Evolutionary conservation across 306 rosid species (phyloP), one percentile per base, ranked within the genome.

Genomic region (Castanea sativa): DNA sequence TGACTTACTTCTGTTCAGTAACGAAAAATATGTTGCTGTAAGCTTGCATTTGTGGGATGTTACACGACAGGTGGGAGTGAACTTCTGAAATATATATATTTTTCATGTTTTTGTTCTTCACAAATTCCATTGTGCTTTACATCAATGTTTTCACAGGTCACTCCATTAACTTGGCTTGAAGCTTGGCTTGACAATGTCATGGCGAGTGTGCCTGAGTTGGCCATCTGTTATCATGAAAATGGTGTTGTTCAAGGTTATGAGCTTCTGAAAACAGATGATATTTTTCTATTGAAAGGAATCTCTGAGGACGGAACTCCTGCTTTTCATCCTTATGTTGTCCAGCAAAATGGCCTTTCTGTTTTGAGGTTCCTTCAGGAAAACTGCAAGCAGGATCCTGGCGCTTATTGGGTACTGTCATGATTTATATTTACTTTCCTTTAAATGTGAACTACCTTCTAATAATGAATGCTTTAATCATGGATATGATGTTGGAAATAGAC

Each of bases 131-230:
- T 73, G 14, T 75, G 70, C 73, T 70, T 69, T 56, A 38, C 53
- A 10, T 72, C 52, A 60, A 35, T 57, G 55, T 80, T 56, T 79
- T 84, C 68, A 43, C 80, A 94, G 99, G 96, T 94, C 81, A 91
- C 97, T 32, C 93, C 99, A 69, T 84, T 92, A 84, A 92, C 91
- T 65, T 94, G 99, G 99, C 97, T 94, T 85, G 99, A 94, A 82
- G 99, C 99, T 75, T 94, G 99, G 99, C 97, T 94, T 73, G 99
- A 94, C 85, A 94, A 94, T 87, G 90, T 94, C 87, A 94, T 94
- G 99, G 97, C 97, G 25, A 94, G 97, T 89, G 99, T 91, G 81
- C 99, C 97, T 29, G 97, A 94, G 86, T 87, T 94, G 86, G 99
- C 99, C 70, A 94, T 94, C 68, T 92, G 99, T 81, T 94, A 94